Evolutionary conservation across 768 basidiomycete genomes (phyloP), one percentile per base, ranked within the genome.

Genomic region (Clitopilus hobsonii): DNA sequence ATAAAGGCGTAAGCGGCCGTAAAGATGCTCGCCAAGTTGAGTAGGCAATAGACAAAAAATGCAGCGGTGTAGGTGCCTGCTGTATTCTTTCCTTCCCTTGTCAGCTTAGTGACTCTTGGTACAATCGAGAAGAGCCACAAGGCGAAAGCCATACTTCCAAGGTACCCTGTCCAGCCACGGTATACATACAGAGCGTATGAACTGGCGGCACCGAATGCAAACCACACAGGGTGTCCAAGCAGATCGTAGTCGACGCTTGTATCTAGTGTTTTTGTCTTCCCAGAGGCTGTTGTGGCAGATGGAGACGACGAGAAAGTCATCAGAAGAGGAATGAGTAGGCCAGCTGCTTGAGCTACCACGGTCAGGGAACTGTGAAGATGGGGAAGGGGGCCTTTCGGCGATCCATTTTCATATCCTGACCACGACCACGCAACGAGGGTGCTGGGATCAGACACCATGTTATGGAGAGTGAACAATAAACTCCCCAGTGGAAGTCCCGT

Each of bases 1-100:
- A 95, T 90, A 61, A 94, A 95, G 1, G 92, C 91, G 70, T 95
- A 94, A 0, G 92, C 92, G 53, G 90, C 90, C 0, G 91, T 93
- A 73, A 91, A 89, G 14, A 89, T 82, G 54, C 84, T 85, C 25
- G 84, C 79, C 22, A 94, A 76, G 51, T 81, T 78, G 47, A 91
- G 72, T 28, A 91, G 41, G 52, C 81, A 77, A 52, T 85, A 85
- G 2, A 86, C 70, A 20, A 83, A 65, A 72, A 88, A 80, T 14
- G 83, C 84, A 1, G 70, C 69, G 45, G 80, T 82, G 58, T 79
- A 81, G 3, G 80, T 81, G 60, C 71, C 75, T 11, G 74, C 79
- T 0, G 77, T 74, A 25, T 73, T 69, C 1, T 69, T 70, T 6
- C 67, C 65, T 3, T 65, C 63, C 0, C 83, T 78, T 18, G 80